Conservation (phyloP, 192 early-diverging fungal species). For the Linnemannia schmuckeri region DNA sequence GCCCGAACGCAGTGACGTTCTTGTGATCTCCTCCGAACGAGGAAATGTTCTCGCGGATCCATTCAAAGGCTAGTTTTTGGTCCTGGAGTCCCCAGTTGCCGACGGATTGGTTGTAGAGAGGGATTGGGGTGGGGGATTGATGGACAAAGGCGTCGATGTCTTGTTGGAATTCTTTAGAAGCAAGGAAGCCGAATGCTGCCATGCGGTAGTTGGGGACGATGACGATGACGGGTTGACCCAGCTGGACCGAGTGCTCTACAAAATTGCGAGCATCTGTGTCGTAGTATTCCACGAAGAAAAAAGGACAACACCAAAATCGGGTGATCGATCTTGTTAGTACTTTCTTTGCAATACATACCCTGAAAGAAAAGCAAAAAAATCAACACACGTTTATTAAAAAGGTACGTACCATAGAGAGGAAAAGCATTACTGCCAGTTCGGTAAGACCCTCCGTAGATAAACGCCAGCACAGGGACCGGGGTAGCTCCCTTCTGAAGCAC, state of each 20-base stretch:
- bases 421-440: constrained; percentile 25
- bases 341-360: too few species aligned
- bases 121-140: not conserved
- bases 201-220: constrained; percentile 65
- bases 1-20: constrained; percentile 30
- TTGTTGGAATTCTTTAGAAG: constrained; percentile 37
- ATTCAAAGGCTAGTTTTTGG: constrained; percentile 36
- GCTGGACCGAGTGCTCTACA: constrained; percentile 31
- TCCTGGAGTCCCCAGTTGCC: constrained; percentile 47
- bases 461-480: constrained; percentile 27
- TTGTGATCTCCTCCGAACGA: constrained; percentile 14
- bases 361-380: not conserved
- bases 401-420: constrained; percentile 13
- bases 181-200: constrained; percentile 59
- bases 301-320: not conserved
- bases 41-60: constrained; percentile 30
- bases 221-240: constrained; percentile 51
- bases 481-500: not conserved
- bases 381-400: too few species aligned
- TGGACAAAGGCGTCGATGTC: constrained; percentile 13
- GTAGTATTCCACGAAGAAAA: not conserved
- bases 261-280: constrained; percentile 34
- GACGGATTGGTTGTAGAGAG: constrained; percentile 28
- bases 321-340: not conserved
- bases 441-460: constrained; percentile 29